Percentiles rank a stretch among this genome's conserved stretches.
These are phyloP conservation scores for Ophiosphaerella herpotricha DNA, from an alignment of 2,329 filamentous ascomycete species.

Conservation along the genomic window DNA sequence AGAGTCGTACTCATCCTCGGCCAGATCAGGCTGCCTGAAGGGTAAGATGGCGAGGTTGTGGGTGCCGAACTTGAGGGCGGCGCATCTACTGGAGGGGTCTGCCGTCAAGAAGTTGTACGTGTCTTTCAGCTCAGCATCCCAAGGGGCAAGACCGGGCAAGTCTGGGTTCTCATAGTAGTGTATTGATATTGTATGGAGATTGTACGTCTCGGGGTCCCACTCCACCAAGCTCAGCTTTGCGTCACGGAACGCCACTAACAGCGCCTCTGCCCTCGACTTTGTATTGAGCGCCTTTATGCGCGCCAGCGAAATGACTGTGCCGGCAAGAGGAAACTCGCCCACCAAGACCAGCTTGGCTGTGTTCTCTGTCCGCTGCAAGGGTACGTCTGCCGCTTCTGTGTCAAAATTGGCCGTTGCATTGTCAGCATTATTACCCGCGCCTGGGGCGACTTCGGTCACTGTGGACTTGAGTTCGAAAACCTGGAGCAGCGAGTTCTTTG, in stretches of 20 bases:
- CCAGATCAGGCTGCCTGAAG: constrained; percentile 84
- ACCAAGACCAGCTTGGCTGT: constrained; percentile 82
- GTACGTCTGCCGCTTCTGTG: constrained; percentile 52
- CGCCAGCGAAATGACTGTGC: constrained; percentile 81
- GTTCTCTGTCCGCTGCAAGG: constrained; percentile 64
- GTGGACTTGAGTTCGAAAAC: constrained; percentile 78
- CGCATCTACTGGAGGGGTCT: constrained; percentile 90
- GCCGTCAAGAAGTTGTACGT: constrained; percentile 82
- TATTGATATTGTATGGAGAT: constrained; percentile 86
- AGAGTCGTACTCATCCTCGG: constrained; percentile 89
- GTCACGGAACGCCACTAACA: constrained; percentile 84
- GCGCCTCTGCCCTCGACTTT: constrained; percentile 78
- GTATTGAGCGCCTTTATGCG: constrained; percentile 74
- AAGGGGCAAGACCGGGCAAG: constrained; percentile 73
- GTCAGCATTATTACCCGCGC: constrained; percentile 48
- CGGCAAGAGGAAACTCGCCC: constrained; percentile 80
- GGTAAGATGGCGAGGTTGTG: constrained; percentile 91
- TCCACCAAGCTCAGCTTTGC: constrained; percentile 92
- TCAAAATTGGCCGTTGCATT: constrained; percentile 51
- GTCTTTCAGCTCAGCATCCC: constrained; percentile 74
- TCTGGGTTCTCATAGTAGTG: constrained; percentile 99
- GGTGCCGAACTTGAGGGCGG: constrained; percentile 87
- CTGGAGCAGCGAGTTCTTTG: constrained; percentile 90
- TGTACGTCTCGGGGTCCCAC: constrained; percentile 83
- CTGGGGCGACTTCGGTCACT: constrained; percentile 60